Base-by-base conservation (phyloP, 768 basidiomycete species). In the Rhodotorula sphaerocarpa region DNA sequence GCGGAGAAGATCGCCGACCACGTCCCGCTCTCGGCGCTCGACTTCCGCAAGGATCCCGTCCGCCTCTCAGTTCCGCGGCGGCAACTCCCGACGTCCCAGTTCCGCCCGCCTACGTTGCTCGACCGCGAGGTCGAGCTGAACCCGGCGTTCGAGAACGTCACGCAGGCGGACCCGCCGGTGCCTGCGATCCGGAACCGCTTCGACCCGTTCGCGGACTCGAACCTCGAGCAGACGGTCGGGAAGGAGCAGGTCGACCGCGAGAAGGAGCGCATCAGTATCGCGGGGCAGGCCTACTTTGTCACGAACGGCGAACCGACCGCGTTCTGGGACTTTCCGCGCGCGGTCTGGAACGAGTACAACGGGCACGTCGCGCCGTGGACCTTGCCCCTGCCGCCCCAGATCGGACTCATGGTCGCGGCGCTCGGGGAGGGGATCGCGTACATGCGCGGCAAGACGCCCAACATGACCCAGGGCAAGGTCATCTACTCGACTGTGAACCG, bases 251-350 rank as follows among this genome's bases (percentile, higher is more conserved):
- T 55, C 12, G 30, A 30, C 43, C 44, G 31, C 14, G n/a, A 47
- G 47, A 21, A n/a, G 3, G 53, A 63, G 43, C 9, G 10, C 10
- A 46, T 63, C 33, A 81, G 85, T 68, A 88, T 96, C 56, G 91
- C 90, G 7, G 93, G 93, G 0, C 88, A 96, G 74, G 88, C 77
- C 5, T 99, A 91, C 79, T 93, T 90, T 80, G 88, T 99, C 76
- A 92, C 91, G 59, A 97, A 97, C 73, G 90, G 91, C 65, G 92
- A 97, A 73, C 93, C 92, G 4, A 80, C 85, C 59, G 88, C 89
- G 76, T 96, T 96, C 79, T 99, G 93, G 93, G 91, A 95, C 77
- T 85, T 93, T 72, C 80, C 84, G 34, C 82, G 89, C 10, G 76
- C 81, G 4, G 76, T 95, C n/a, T 97, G 89, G 90, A 76, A 80